Evolutionary conservation across 1,284 basidiomycete species (phyloP).

Genomic region (Papiliotrema fonsecae): DNA sequence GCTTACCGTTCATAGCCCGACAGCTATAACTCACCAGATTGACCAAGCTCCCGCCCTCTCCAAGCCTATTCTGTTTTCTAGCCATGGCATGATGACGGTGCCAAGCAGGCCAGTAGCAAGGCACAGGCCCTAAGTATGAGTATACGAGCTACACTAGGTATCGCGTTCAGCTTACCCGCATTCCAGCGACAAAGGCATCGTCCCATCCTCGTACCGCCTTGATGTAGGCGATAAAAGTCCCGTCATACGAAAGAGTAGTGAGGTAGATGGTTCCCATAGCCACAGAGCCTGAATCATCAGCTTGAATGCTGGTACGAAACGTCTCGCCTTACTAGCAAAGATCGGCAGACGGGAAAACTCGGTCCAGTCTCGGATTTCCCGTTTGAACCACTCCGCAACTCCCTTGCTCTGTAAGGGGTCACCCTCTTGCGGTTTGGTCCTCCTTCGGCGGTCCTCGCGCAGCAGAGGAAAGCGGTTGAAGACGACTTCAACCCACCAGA

Average conservation of each 20-base stretch:
- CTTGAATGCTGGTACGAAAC: background rate
- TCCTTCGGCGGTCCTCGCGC: background rate
- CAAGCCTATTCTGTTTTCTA: conserved; percentile 48
- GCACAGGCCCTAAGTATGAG: conserved; percentile 35
- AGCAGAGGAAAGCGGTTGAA: conserved; percentile 41
- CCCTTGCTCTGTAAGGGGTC: background rate
- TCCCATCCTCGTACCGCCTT: conserved; percentile 36
- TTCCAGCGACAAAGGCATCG: conserved; percentile 49
- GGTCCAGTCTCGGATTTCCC: conserved; percentile 43
- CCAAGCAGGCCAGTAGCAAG: conserved; percentile 51
- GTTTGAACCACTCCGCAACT: conserved; percentile 7
- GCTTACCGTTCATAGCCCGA: too few relatives aligned
- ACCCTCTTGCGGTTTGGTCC: background rate
- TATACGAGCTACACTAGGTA: background rate
- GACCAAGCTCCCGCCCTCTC: conserved; percentile 51
- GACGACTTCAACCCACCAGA: conserved; percentile 46
- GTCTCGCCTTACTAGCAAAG: conserved; percentile 39
- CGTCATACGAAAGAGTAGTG: conserved; percentile 50
- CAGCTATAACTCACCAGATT: conserved; percentile 35
- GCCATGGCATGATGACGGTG: conserved; percentile 49
- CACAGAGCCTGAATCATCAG: conserved; percentile 28
- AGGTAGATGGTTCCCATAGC: conserved; percentile 50
- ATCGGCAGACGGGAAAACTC: conserved; percentile 49
- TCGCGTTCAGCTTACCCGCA: conserved; percentile 31
- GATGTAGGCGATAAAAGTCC: conserved; percentile 41